Evolutionary conservation across 2,329 filamentous ascomycete species (phyloP).

Genomic region (Fusarium sp.): DNA sequence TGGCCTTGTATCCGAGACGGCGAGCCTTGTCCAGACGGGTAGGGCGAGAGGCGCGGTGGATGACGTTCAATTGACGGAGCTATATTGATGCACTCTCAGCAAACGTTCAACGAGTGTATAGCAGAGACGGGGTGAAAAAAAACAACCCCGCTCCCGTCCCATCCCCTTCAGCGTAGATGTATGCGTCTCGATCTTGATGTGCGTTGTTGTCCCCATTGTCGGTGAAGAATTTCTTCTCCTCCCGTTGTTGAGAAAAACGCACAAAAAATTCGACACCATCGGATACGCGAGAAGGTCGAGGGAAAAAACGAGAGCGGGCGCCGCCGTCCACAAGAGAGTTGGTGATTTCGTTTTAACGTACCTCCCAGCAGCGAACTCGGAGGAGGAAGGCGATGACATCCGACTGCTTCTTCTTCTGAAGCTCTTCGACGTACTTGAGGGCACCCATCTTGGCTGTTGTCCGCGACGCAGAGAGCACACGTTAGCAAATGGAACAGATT

Average conservation of each 20-base stretch:
- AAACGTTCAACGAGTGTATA: constrained; percentile 99
- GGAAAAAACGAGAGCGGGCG: constrained; percentile 31
- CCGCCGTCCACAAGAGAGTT: constrained; percentile 52
- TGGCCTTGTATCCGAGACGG: constrained; percentile 99
- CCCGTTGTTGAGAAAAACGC: constrained; percentile 15
- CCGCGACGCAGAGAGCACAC: constrained; percentile 23
- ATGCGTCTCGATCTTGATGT: neutral
- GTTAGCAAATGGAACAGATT: constrained; percentile 41
- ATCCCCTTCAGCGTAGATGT: constrained; percentile 8
- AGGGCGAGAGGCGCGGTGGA: constrained; percentile 98
- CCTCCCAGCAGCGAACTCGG: constrained; percentile 99
- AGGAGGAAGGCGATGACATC: constrained; percentile 99
- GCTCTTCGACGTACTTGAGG: constrained; percentile 99
- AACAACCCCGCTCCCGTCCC: constrained; percentile 22
- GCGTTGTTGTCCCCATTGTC: neutral
- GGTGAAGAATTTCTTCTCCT: constrained; percentile 30
- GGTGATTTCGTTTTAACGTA: constrained; percentile 70
- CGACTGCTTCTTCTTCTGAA: constrained; percentile 99
- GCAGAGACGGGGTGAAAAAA: constrained; percentile 59
- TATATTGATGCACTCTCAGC: constrained; percentile 99
- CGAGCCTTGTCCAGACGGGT: constrained; percentile 99
- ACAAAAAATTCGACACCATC: constrained; percentile 16
- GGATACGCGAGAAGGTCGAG: constrained; percentile 20
- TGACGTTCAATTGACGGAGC: constrained; percentile 99
- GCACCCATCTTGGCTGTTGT: constrained; percentile 88